Base-by-base conservation (phyloP, 495 filamentous ascomycete genomes). In the Lepraria neglecta region DNA sequence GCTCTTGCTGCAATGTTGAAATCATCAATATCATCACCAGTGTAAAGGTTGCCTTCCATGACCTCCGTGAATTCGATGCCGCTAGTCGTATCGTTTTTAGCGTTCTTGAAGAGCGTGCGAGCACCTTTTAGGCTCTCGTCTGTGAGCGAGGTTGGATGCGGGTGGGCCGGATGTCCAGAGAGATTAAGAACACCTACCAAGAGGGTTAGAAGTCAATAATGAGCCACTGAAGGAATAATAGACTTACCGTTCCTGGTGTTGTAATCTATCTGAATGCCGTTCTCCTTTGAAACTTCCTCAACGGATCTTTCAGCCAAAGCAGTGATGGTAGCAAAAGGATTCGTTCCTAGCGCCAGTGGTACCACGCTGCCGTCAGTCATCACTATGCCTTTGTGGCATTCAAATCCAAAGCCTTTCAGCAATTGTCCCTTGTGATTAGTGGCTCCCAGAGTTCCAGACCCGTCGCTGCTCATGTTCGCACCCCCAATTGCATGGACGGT, bases 391-490 rank as follows among this genome's bases (percentile, higher is more conserved):
- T 31, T 51, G 27, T 51, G 27, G 24, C 48, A 51, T 27, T 51
- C 48, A 17, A 27, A 27, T 27, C 31, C 48, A 17, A 51, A 51
- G 9, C 48, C 48, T 51, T 51, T 51, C 12, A 51, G 28, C 48
- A 51, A 51, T 28, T 51, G 48, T 4, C 48, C 48, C 28, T 31
- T 51, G 48, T 51, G 48, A 14, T 51, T 51, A 51, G 48, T 51
- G 48, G n/a, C 48, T 51, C 48, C 48, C 15, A 51, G 48, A 17
- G 48, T 51, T 15, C 48, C 48, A 17, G 48, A 51, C 12, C 27
- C 48, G n/a, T 51, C 48, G 12, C 48, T 51, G 31, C 48, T 51
- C 48, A 51, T 51, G 31, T 51, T 51, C n/a, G 48, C 48, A 51
- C 48, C 48, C 28, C 48, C 48, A 51, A 51, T 51, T 17, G 48